Conservation (phyloP, 2,329 filamentous ascomycete genomes). For the Calonectria hawksworthii region DNA sequence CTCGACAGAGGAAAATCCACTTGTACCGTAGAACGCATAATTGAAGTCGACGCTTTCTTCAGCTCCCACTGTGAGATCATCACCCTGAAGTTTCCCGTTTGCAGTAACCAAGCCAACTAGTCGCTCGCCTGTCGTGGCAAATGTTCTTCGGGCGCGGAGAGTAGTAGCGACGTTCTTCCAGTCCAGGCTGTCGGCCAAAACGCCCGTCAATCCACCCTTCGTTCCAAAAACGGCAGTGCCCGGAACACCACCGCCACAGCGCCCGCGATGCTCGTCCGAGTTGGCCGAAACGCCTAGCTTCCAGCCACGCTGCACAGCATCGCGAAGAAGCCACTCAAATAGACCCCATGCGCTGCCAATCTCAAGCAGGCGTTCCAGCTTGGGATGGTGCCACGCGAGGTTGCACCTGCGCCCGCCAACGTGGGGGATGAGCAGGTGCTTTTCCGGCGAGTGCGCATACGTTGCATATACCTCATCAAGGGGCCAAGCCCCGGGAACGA, state of each 20-base stretch:
- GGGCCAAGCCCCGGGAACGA: constrained; percentile 51
- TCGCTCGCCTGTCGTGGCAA: constrained; percentile 49
- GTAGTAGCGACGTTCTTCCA: constrained; percentile 37
- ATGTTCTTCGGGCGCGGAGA: constrained; percentile 46
- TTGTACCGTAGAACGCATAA: constrained; percentile 43
- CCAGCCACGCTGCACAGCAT: constrained; percentile 49
- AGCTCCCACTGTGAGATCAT: constrained; percentile 37
- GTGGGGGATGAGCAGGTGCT: constrained; percentile 52
- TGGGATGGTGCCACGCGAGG: constrained; percentile 53
- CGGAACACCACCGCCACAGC: constrained; percentile 51
- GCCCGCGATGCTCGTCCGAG: constrained; percentile 52
- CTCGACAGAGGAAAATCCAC: constrained; percentile 47
- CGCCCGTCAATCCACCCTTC: constrained; percentile 38
- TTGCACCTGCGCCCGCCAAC: constrained; percentile 53
- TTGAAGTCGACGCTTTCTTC: constrained; percentile 35
- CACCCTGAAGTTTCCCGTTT: constrained; percentile 42
- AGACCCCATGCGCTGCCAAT: constrained; percentile 53
- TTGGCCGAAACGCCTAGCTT: constrained; percentile 53
- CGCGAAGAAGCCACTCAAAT: constrained; percentile 52
- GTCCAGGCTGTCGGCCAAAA: constrained; percentile 30
- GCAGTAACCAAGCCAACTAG: constrained; percentile 44
- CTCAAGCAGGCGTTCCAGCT: constrained; percentile 51
- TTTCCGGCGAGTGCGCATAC: constrained; percentile 49
- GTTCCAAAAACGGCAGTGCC: constrained; percentile 17
- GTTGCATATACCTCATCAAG: constrained; percentile 55